A percentile compares a stretch with the other conserved stretches of the same genome.
phyloP scores from a whole-genome alignment of 257 asterid genomes.

The Plantago elongata region DNA sequence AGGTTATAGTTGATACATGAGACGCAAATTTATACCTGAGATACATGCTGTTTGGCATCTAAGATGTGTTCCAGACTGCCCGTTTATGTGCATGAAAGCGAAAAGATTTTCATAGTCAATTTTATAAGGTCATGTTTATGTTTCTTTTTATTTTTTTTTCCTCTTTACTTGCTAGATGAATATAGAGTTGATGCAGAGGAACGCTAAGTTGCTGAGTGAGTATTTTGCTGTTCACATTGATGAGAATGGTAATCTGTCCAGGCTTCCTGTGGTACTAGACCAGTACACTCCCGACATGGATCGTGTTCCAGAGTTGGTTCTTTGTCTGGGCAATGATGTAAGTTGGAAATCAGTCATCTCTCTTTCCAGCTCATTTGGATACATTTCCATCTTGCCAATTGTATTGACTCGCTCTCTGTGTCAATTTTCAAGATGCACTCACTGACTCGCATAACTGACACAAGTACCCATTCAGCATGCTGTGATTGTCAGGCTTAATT shows the following conservation, averaged over 20 bases:
- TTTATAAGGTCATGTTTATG: slow-evolving; percentile 3
- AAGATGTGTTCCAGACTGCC: slow-evolving; percentile 11
- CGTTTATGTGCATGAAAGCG: not conserved
- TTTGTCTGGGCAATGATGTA: slow-evolving; percentile 96
- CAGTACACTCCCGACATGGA: slow-evolving; percentile 99
- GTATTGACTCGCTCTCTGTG: not conserved
- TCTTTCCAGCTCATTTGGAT: slow-evolving; percentile 9
- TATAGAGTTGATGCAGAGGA: slow-evolving; percentile 62
- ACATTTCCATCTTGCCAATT: slow-evolving; percentile 6
- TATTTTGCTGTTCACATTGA: slow-evolving; percentile 71
- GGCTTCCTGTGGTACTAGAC: slow-evolving; percentile 92
- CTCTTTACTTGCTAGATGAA: slow-evolving; percentile 51
- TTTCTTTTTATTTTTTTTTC: slow-evolving; percentile 5
- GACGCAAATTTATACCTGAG: slow-evolving; percentile 5
- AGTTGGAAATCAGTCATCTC: slow-evolving; percentile 30
- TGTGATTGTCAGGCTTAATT: too few relatives aligned
- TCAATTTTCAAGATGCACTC: too few relatives aligned
- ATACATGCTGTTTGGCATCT: slow-evolving; percentile 11
- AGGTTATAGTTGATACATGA: not conserved
- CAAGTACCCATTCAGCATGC: too few relatives aligned
- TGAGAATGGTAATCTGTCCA: slow-evolving; percentile 59
- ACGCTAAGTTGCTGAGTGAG: slow-evolving; percentile 79
- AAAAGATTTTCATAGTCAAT: slow-evolving; percentile 13
- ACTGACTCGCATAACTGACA: too few relatives aligned
- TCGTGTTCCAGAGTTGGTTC: slow-evolving; percentile 87